Percentiles rank a stretch among this genome's conserved stretches.
These are phyloP conservation scores for Gossypium arboreum DNA, from an alignment of 345 rosid genomes.

Conservation along the genomic window DNA sequence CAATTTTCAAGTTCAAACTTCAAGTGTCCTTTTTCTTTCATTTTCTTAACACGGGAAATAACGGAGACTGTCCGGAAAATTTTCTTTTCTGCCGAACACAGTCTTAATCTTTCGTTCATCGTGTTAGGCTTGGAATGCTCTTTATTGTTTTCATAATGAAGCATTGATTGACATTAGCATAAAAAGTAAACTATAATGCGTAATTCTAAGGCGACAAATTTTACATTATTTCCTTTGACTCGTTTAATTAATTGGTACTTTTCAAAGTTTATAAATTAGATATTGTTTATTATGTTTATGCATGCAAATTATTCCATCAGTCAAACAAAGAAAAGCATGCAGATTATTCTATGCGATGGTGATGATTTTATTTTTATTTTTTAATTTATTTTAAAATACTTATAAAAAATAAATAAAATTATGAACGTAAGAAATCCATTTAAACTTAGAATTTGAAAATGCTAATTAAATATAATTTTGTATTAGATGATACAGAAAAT, in stretches of 20 bases:
- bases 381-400: not conserved
- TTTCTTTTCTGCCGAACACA: too few species aligned
- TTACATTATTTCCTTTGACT: not conserved
- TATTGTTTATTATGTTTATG: not conserved
- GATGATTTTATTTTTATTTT: not conserved
- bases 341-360: not conserved
- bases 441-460: not conserved
- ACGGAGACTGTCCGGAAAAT: not conserved
- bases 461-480: not conserved
- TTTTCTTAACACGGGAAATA: not conserved
- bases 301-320: not conserved
- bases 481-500: not conserved
- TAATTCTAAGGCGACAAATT: too few species aligned
- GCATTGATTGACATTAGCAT: too few species aligned
- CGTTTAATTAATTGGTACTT: not conserved
- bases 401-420: not conserved
- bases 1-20: not conserved
- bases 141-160: too few species aligned
- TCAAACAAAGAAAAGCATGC: not conserved
- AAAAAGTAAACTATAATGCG: too few species aligned
- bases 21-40: not conserved
- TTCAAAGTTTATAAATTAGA: not conserved
- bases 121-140: too few species aligned
- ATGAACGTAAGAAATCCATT: not conserved
- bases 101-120: too few species aligned